These are phyloP conservation scores for Zygosaccharomyces sapae DNA, from an alignment of 1,139 yeast species.

Conservation along the genomic window DNA sequence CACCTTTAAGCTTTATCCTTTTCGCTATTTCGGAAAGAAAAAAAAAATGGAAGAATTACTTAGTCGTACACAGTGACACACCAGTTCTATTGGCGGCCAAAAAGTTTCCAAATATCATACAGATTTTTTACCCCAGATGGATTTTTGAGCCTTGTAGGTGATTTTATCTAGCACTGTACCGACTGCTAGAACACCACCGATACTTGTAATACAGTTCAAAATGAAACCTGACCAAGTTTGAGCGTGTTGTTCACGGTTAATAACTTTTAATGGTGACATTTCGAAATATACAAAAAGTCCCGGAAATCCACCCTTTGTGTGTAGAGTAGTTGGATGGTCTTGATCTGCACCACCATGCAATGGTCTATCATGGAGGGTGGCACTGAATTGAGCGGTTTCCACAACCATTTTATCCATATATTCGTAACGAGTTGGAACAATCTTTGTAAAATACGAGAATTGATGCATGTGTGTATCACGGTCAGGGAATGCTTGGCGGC, in stretches of 20 bases:
- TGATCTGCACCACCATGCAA: constrained; percentile 80
- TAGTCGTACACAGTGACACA: constrained; percentile 8
- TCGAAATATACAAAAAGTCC: constrained; percentile 87
- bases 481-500: constrained; percentile 41
- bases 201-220: constrained; percentile 77
- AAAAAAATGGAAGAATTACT: constrained; percentile 6
- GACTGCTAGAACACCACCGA: constrained; percentile 91
- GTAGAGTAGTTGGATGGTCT: constrained; percentile 85
- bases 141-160: constrained; percentile 84
- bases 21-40: background rate
- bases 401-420: constrained; percentile 49
- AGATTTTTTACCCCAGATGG: constrained; percentile 67
- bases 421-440: constrained; percentile 86
- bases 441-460: constrained; percentile 76
- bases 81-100: constrained; percentile 3
- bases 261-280: constrained; percentile 87
- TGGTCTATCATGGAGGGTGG: constrained; percentile 86
- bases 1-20: background rate
- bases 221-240: constrained; percentile 84
- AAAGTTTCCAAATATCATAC: constrained; percentile 19
- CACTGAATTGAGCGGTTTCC: constrained; percentile 91
- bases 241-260: constrained; percentile 73
- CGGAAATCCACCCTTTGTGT: constrained; percentile 83
- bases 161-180: constrained; percentile 86
- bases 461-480: constrained; percentile 52